Percentiles rank a stretch among this genome's conserved stretches.
phyloP scores from a whole-genome alignment of 2,329 filamentous ascomycete genomes.

The Fusarium anguioides region DNA sequence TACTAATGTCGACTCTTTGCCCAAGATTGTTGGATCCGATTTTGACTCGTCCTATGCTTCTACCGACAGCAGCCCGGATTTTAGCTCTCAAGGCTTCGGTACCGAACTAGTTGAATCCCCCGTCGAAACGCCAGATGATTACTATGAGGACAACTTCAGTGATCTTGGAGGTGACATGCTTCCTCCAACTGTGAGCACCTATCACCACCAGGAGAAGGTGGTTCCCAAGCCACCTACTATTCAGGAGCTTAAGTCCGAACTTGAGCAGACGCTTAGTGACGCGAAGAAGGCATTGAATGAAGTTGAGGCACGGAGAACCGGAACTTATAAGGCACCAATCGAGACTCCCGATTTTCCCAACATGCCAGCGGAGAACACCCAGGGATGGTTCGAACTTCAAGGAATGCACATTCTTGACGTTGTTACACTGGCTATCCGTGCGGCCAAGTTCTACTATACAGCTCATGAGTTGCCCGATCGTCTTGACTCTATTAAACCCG shows the following conservation, averaged over 20 bases:
- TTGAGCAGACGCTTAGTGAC: constrained; percentile 75
- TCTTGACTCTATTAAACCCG: constrained; percentile 86
- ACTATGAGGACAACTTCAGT: constrained; percentile 68
- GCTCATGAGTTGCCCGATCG: constrained; percentile 88
- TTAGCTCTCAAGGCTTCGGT: constrained; percentile 54
- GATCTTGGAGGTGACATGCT: constrained; percentile 83
- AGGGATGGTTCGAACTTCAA: constrained; percentile 86
- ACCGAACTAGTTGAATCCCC: constrained; percentile 60
- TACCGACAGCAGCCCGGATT: constrained; percentile 69
- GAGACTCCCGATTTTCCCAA: constrained; percentile 50
- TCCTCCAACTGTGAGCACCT: constrained; percentile 97
- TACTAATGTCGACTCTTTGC: constrained; percentile 43
- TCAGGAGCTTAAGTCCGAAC: constrained; percentile 74
- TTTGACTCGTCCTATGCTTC: constrained; percentile 70
- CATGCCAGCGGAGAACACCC: constrained; percentile 60
- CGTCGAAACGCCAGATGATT: constrained; percentile 58
- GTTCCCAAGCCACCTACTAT: constrained; percentile 87
- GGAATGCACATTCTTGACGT: constrained; percentile 93
- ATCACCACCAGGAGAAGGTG: constrained; percentile 84
- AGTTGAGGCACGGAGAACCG: constrained; percentile 56
- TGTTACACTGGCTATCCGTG: constrained; percentile 92
- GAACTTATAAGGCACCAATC: constrained; percentile 43
- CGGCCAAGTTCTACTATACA: constrained; percentile 96
- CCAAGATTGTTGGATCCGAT: constrained; percentile 59
- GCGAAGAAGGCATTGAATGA: constrained; percentile 75